phyloP scores from a whole-genome alignment of 208 protist genomes.

The Wallacemonas sp. region DNA sequence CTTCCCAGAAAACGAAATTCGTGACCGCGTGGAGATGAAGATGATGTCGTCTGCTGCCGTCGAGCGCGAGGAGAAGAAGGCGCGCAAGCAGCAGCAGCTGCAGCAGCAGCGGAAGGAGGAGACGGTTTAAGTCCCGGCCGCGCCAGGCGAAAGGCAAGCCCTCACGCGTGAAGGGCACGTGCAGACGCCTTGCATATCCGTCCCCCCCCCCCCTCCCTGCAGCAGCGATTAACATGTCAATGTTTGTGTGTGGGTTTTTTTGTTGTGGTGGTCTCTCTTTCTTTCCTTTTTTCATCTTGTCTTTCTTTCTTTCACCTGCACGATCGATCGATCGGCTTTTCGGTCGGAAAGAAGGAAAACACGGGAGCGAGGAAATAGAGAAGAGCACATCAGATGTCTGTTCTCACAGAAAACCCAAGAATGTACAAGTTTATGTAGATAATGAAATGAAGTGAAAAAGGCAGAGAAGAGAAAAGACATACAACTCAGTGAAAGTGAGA shows the following conservation, averaged over 20 bases:
- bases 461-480: not conserved
- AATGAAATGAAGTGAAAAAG: not conserved
- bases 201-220: too few species aligned
- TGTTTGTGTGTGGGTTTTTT: slow-evolving; percentile 25
- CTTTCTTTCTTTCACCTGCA: slow-evolving; percentile 21
- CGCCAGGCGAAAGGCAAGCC: too few species aligned
- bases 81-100: slow-evolving; percentile 51
- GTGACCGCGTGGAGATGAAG: slow-evolving; percentile 85
- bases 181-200: too few species aligned
- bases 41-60: slow-evolving; percentile 89
- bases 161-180: too few species aligned
- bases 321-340: not conserved
- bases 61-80: slow-evolving; percentile 88
- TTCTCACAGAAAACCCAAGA: too few species aligned
- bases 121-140: slow-evolving; percentile 17
- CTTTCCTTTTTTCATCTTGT: slow-evolving; percentile 11
- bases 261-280: slow-evolving; percentile 3
- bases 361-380: not conserved
- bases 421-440: slow-evolving; percentile 8
- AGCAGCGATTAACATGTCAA: too few species aligned
- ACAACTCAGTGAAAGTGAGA: too few species aligned
- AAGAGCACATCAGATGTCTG: too few species aligned
- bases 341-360: not conserved
- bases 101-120: slow-evolving; percentile 49
- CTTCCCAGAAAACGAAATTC: slow-evolving; percentile 88